Conservation (phyloP, 2,329 filamentous ascomycete genomes). For the Macrophomina tecta region DNA sequence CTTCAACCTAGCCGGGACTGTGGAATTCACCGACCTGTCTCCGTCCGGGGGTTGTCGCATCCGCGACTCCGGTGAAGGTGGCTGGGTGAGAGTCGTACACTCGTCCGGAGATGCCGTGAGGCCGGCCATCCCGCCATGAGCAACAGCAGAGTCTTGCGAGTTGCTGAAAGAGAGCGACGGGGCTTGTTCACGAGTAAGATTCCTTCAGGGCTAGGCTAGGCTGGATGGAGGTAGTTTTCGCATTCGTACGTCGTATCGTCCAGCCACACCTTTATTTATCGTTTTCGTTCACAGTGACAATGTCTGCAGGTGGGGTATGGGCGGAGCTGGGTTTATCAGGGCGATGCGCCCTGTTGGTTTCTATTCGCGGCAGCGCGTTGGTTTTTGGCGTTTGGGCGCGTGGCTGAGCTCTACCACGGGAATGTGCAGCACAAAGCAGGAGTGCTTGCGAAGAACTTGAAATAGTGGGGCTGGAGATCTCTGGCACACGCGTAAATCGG, state of each 20-base stretch:
- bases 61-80: background rate
- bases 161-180: background rate
- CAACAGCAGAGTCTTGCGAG: background rate
- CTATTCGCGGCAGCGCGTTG: background rate
- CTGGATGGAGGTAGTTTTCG: background rate
- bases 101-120: background rate
- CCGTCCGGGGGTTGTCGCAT: background rate
- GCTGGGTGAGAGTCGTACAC: background rate
- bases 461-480: background rate
- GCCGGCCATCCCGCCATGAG: background rate
- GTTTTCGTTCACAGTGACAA: background rate
- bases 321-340: no score
- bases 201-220: background rate
- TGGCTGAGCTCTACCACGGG: background rate
- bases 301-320: background rate
- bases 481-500: background rate
- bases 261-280: background rate
- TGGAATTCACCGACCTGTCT: background rate
- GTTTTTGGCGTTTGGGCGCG: background rate
- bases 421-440: conserved; percentile 4
- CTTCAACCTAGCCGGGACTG: background rate
- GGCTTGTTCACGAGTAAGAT: conserved; percentile 1
- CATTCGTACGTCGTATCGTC: background rate
- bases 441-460: background rate
- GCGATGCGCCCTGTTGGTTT: background rate